These are phyloP conservation scores for Leishmania aethiopica DNA, from an alignment of 208 protist species.

Conservation along the genomic window DNA sequence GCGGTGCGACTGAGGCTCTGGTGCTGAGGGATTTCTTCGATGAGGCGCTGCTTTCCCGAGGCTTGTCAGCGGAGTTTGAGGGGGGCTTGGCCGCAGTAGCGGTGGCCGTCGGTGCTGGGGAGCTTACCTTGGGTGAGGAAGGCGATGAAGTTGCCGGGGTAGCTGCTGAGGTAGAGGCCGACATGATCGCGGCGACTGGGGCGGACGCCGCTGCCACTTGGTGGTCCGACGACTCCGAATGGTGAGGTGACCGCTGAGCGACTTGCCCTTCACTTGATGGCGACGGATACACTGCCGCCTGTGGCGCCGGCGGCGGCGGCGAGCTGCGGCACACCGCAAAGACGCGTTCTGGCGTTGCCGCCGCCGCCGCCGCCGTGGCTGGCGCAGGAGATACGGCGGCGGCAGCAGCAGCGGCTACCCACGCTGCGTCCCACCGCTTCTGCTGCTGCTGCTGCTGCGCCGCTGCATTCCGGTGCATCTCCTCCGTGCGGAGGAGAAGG, in stretches of 20 bases:
- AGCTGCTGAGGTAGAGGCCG: background rate
- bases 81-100: background rate
- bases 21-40: background rate
- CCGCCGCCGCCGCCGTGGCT: background rate
- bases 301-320: background rate
- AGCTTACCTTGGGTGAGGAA: background rate
- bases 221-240: background rate
- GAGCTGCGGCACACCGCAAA: background rate
- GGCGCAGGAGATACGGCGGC: background rate
- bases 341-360: background rate
- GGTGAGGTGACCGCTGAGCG: background rate
- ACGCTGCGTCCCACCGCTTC: constrained; percentile 37
- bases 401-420: constrained; percentile 9
- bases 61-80: background rate
- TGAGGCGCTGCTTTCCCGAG: constrained; percentile 5
- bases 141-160: background rate
- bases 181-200: background rate
- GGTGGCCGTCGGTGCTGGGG: background rate
- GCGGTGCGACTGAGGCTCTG: background rate
- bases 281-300: background rate
- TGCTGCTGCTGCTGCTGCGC: constrained; percentile 37
- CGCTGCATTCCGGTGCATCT: constrained; percentile 52
- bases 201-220: background rate
- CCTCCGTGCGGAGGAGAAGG: constrained; percentile 52
- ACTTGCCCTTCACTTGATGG: background rate